Percentiles rank a stretch among this genome's conserved stretches.
Conservation (phyloP, 2,329 filamentous ascomycete species). For the Aspergillus sergii region DNA sequence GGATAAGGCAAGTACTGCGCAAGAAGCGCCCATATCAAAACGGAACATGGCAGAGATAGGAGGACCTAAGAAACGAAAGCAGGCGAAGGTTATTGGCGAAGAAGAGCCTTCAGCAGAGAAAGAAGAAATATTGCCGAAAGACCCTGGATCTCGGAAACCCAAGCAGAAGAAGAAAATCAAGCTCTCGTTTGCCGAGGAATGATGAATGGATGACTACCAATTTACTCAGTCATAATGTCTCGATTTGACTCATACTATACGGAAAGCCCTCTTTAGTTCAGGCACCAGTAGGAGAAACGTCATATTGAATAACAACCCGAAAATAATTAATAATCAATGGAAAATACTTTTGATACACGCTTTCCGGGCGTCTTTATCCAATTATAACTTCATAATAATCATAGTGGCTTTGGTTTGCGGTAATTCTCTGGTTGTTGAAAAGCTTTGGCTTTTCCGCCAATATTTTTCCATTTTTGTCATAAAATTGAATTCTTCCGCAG, state of each 20-base stretch:
- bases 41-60: constrained; percentile 46
- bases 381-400: not conserved
- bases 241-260: not conserved
- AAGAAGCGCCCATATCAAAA: constrained; percentile 26
- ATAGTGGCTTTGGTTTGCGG: no score
- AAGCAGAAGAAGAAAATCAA: constrained; percentile 50
- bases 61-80: constrained; percentile 45
- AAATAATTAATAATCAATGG: constrained; percentile 10
- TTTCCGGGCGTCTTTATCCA: not conserved
- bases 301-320: not conserved
- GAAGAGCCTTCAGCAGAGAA: constrained; percentile 27
- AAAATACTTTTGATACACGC: not conserved
- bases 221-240: not conserved
- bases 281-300: not conserved
- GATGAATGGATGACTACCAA: not conserved
- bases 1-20: constrained; percentile 16
- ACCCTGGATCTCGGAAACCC: constrained; percentile 32
- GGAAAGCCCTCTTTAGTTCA: not conserved
- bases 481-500: constrained; percentile 12
- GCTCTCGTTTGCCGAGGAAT: constrained; percentile 46
- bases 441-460: constrained; percentile 9
- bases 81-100: constrained; percentile 44
- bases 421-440: not conserved
- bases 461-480: constrained; percentile 17
- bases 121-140: constrained; percentile 26